These are phyloP conservation scores for Microbotryum silenes-acaulis DNA, from an alignment of 1,284 basidiomycete species.

Conservation along the genomic window DNA sequence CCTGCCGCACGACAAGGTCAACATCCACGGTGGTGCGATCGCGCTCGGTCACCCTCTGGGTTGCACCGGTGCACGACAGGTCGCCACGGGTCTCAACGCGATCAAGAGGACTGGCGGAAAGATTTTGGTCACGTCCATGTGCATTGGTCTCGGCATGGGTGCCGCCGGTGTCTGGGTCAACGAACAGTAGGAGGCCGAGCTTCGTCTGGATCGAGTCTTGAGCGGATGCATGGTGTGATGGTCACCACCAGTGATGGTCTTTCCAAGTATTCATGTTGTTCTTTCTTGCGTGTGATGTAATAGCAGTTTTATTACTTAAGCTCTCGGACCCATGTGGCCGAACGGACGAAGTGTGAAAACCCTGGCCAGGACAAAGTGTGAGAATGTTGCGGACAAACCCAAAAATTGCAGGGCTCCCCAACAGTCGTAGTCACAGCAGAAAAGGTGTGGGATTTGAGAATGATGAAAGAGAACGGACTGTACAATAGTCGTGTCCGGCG, in stretches of 20 bases:
- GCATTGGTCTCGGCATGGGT: slow-evolving; percentile 22
- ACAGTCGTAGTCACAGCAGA: too few species aligned
- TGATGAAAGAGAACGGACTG: too few species aligned
- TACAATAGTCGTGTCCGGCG: too few species aligned
- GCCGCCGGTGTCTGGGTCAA: neutral
- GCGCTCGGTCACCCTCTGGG: slow-evolving; percentile 76
- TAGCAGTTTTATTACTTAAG: too few species aligned
- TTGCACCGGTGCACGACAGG: slow-evolving; percentile 72
- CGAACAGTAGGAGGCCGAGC: neutral
- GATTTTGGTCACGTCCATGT: slow-evolving; percentile 76
- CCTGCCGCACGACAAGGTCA: slow-evolving; percentile 39
- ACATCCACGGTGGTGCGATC: slow-evolving; percentile 55
- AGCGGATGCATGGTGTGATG: neutral
- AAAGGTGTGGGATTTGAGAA: too few species aligned
- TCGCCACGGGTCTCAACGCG: slow-evolving; percentile 80
- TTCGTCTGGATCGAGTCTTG: neutral
- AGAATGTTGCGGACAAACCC: too few species aligned
- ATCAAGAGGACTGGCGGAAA: slow-evolving; percentile 67
- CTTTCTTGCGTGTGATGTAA: slow-evolving; percentile 1
- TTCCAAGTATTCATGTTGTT: slow-evolving; percentile 3
- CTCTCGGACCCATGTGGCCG: too few species aligned
- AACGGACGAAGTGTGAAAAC: too few species aligned
- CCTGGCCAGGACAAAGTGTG: too few species aligned
- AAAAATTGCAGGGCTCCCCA: too few species aligned
- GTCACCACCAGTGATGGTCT: neutral